Base-by-base conservation (phyloP, 148 eudicot species). In the Fallopia convolvulus region DNA sequence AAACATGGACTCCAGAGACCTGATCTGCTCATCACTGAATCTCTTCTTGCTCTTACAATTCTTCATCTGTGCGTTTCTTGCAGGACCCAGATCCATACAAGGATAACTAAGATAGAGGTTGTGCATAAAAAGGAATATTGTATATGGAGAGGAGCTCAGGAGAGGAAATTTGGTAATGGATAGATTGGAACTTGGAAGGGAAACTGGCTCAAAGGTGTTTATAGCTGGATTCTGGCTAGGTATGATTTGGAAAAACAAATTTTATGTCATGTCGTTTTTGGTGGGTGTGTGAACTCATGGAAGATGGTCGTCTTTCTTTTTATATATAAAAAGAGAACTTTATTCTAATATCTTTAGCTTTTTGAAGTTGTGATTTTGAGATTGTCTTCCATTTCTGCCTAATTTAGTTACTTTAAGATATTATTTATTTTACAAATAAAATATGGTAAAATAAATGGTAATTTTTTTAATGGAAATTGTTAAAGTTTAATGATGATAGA, bases 11-110 rank as follows among this genome's bases (percentile, higher is more conserved):
- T 87, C 88, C 18, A 89, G 46, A 2, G 80, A 78, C 74, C 74
- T 83, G 52, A 89, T 77, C 77, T 87, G 92, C 32, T 82, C 78
- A 41, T 84, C 84, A 12, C 75, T 81, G 77, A 89, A 89, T 47
- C 87, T 81, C 44, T 20, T 87, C 79, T 82, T 82, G 76, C 39
- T 85, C 74, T 60, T 74, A 76, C n/a, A 60, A 60, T 71, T 76
- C 20, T 81, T 81, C 78, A 47, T 66, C 74, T 84, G 82, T 65
- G 41, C 66, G 23, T 26, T 78, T 70, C 46, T 75, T 46, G 68
- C 76, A 30, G 63, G 70, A 53, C 73, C 63, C 20, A 48, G 5
- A 39, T 76, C 76, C 82, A 76, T 80, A 10, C 12, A 21, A 20
- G 65, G 26, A 10, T 58, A 71, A 0, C 21, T 46, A 9, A 71